These are phyloP conservation scores for Allomyces arbusculus DNA, from an alignment of 192 early-diverging fungal species.

Conservation along the genomic window DNA sequence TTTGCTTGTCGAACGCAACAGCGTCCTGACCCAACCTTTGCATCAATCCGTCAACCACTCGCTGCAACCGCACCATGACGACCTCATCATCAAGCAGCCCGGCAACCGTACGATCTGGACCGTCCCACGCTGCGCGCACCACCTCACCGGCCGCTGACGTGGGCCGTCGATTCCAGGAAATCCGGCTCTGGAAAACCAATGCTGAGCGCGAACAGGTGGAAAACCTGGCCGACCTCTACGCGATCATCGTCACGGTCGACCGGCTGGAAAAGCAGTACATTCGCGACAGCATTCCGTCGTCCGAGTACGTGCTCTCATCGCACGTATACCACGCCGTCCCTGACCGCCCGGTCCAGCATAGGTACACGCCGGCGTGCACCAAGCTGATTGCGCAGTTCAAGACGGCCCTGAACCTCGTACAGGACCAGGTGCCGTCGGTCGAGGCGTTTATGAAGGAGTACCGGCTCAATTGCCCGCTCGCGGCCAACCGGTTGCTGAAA, in stretches of 20 bases:
- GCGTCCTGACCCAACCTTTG: no score
- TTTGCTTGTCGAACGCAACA: no score
- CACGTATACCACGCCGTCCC: no score
- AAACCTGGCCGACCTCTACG: slow-evolving; percentile 78
- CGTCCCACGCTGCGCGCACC: no score
- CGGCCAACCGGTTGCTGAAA: slow-evolving; percentile 55
- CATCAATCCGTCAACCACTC: no score
- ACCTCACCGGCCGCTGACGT: no score
- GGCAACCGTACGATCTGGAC: no score
- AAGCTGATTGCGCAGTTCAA: slow-evolving; percentile 84
- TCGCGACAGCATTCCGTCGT: slow-evolving; percentile 55
- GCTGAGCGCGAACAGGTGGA: slow-evolving; percentile 79
- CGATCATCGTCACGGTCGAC: slow-evolving; percentile 77
- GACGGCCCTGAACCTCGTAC: slow-evolving; percentile 47
- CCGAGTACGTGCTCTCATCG: slow-evolving; percentile 31
- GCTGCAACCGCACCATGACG: no score
- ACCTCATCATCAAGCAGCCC: no score
- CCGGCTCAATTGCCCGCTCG: slow-evolving; percentile 69
- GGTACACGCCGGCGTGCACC: slow-evolving; percentile 73
- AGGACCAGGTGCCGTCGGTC: slow-evolving; percentile 40
- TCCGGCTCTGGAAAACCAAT: slow-evolving; percentile 58
- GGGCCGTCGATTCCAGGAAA: neutral
- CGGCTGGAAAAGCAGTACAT: slow-evolving; percentile 85
- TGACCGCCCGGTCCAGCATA: slow-evolving; percentile 6
- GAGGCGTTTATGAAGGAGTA: slow-evolving; percentile 59